A percentile compares a stretch with the other conserved stretches of the same genome.
These are phyloP conservation scores for Rhizoctonia solani DNA, from an alignment of 1,284 basidiomycete genomes.

Conservation along the genomic window DNA sequence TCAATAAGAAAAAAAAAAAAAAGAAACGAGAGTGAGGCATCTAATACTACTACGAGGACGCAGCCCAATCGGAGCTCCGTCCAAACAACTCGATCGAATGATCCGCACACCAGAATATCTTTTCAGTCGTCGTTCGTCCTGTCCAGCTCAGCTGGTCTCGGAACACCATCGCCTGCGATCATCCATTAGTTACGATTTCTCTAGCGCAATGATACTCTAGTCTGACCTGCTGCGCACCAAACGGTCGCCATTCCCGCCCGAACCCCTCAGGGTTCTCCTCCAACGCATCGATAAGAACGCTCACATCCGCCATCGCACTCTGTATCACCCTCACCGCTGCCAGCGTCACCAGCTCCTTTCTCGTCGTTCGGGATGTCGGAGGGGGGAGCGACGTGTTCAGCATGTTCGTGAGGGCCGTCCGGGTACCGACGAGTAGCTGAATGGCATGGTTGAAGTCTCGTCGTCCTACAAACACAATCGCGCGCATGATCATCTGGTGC, in stretches of 20 bases:
- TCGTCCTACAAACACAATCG: constrained; percentile 83
- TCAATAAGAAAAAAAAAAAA: too few relatives aligned
- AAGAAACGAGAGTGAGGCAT: too few relatives aligned
- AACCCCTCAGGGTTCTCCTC: constrained; percentile 90
- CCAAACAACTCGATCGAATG: constrained; percentile 80
- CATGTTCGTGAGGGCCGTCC: constrained; percentile 80
- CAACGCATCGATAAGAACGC: constrained; percentile 79
- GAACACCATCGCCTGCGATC: constrained; percentile 80
- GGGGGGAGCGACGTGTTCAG: constrained; percentile 64
- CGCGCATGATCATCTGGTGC: constrained; percentile 92
- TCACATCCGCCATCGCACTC: constrained; percentile 82
- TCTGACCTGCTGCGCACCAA: constrained; percentile 82
- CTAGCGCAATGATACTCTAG: not conserved
- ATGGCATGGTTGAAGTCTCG: constrained; percentile 86
- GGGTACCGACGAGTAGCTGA: constrained; percentile 86
- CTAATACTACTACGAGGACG: too few relatives aligned
- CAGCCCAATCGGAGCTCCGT: constrained; percentile 76
- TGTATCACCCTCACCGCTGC: constrained; percentile 76
- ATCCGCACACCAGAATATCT: constrained; percentile 86
- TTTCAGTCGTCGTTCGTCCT: constrained; percentile 80
- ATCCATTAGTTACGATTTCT: not conserved
- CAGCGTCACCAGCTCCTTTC: constrained; percentile 74
- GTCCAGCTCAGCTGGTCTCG: constrained; percentile 93
- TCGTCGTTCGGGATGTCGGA: constrained; percentile 54
- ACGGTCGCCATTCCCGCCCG: constrained; percentile 86